These are phyloP conservation scores for Ophiostoma sp. DNA, from an alignment of 2,329 filamentous ascomycete genomes.

Conservation along the genomic window DNA sequence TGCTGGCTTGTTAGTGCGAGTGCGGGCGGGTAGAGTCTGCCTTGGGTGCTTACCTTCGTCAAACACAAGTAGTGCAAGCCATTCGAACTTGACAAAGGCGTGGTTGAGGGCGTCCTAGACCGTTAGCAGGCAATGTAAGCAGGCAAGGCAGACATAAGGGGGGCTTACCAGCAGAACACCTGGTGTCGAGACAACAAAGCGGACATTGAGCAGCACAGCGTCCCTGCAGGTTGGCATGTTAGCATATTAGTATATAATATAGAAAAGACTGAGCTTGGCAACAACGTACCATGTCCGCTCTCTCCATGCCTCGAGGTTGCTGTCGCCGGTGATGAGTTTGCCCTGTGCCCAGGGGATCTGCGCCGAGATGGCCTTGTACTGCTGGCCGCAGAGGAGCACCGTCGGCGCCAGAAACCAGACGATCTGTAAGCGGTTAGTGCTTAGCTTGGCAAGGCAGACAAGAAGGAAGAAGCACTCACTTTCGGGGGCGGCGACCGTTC, in stretches of 20 bases:
- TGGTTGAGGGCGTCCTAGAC: constrained; percentile 61
- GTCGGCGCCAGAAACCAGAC: constrained; percentile 73
- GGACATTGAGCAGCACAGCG: constrained; percentile 55
- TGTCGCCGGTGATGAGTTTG: constrained; percentile 60
- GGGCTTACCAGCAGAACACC: constrained; percentile 53
- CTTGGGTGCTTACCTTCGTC: constrained; percentile 63
- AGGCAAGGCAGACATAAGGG: neutral
- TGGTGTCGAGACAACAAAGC: constrained; percentile 72
- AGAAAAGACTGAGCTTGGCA: neutral
- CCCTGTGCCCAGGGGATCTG: constrained; percentile 57
- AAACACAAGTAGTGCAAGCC: constrained; percentile 66
- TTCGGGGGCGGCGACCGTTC: constrained; percentile 49
- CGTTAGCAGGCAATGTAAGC: neutral
- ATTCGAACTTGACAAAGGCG: constrained; percentile 62
- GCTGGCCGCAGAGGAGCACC: constrained; percentile 61
- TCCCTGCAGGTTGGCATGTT: constrained; percentile 45
- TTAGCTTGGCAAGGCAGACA: neutral
- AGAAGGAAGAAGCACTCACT: constrained; percentile 37
- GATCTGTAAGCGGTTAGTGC: constrained; percentile 36
- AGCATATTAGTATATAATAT: neutral
- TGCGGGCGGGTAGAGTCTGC: neutral
- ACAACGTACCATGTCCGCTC: constrained; percentile 41
- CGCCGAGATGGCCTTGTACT: constrained; percentile 52
- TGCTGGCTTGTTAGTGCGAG: constrained; percentile 41
- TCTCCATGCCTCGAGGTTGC: constrained; percentile 69